Evolutionary conservation across 116 monocot genomes (phyloP), one percentile per base, ranked within the genome.

Genomic region (Dioscorea cayenensis): DNA sequence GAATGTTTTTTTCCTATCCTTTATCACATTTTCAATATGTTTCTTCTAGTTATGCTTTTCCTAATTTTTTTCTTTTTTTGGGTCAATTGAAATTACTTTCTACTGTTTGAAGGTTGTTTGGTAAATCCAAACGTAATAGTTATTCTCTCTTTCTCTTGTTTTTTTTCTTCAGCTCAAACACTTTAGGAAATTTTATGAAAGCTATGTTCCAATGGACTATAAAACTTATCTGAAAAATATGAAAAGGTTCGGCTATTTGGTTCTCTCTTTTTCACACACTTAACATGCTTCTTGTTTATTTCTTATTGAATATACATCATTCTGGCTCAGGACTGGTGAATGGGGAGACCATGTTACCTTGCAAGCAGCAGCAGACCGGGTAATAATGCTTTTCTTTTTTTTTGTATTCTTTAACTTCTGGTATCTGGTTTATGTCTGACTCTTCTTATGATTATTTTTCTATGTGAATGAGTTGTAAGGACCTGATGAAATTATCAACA

Each of bases 331-430:
- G 73, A 82, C 77, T 73, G 90, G 94, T 17, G 94, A 90, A 84
- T 94, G 94, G 94, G 94, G 94, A 73, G 94, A 94, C 80, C 89
- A 94, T 69, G 36, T 94, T 36, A 94, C 94, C 7, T 64, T 94
- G 20, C 94, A 94, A 70, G 94, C 94, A 27, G 85, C 90, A 76
- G 94, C 94, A 28, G 94, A 94, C 51, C 83, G 85, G 79, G 94
- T 94, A 90, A 76, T 51, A 37, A 73, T n/a, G 50, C 69, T 0
- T 59, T 74, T 5, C 52, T 38, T 75, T 60, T 80, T 87, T 87
- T 91, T 76, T 55, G 14, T 55, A 16, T 55, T 55, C 10, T 18
- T 55, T n/a, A 16, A 16, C 17, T 18, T 19, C 17, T n/a, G 55
- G 5, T 5, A 55, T 55, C 4, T 55, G 1, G 43, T 43, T 43